Percentiles rank a stretch among this genome's conserved stretches.
Conservation (phyloP, 345 rosid genomes). For the Passiflora organensis region DNA sequence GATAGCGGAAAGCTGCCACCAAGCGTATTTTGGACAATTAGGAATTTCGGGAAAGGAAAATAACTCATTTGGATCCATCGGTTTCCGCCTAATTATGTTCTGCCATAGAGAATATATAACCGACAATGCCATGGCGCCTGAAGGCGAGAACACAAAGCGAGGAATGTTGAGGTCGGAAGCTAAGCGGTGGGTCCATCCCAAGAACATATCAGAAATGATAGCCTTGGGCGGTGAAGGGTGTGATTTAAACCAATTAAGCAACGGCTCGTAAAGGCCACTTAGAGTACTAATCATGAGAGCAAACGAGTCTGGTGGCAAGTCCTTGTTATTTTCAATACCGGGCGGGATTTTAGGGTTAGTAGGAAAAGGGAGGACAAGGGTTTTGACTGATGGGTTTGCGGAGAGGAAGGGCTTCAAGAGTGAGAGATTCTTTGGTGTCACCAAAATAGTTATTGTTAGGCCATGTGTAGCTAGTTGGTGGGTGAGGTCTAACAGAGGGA, state of each 20-base stretch:
- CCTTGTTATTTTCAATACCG: slow-evolving; percentile 8
- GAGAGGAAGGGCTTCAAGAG: slow-evolving; percentile 39
- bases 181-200: slow-evolving; percentile 58
- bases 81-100: slow-evolving; percentile 18
- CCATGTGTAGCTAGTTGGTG: slow-evolving; percentile 40
- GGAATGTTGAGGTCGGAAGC: slow-evolving; percentile 38
- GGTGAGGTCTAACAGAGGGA: slow-evolving; percentile 67
- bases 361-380: slow-evolving; percentile 26
- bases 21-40: slow-evolving; percentile 32
- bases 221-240: slow-evolving; percentile 47
- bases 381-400: slow-evolving; percentile 27
- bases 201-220: slow-evolving; percentile 56
- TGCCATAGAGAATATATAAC: slow-evolving; percentile 20
- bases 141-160: slow-evolving; percentile 55
- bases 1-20: slow-evolving; percentile 29
- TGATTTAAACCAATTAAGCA: slow-evolving; percentile 42
- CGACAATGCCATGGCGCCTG: slow-evolving; percentile 36
- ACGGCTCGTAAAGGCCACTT: slow-evolving; percentile 32
- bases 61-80: slow-evolving; percentile 13
- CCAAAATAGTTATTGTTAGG: slow-evolving; percentile 37
- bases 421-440: slow-evolving; percentile 38
- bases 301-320: not conserved
- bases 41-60: slow-evolving; percentile 39
- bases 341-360: slow-evolving; percentile 14
- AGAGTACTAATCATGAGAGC: slow-evolving; percentile 18